Percentiles rank a stretch among this genome's conserved stretches.
Conservation (phyloP, 768 basidiomycete species). For the Russula abietina region DNA sequence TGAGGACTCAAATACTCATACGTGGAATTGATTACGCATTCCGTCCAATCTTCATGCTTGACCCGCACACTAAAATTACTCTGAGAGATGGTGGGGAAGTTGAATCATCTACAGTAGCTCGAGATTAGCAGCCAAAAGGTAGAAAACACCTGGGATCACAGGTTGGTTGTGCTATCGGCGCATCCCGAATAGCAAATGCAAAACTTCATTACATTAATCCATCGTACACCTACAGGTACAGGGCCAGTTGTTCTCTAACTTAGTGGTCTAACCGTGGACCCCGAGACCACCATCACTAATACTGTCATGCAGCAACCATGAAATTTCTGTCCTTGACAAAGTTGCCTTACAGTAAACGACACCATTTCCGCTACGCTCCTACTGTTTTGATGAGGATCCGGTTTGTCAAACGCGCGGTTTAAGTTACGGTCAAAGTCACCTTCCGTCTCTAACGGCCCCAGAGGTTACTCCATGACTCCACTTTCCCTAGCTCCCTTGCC, state of each 20-base stretch:
- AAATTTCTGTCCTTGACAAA: not conserved
- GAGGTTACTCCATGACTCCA: not conserved
- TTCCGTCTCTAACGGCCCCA: not conserved
- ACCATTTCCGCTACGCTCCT: not conserved
- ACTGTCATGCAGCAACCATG: not conserved
- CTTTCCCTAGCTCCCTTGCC: slow-evolving; percentile 1
- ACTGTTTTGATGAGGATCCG: not conserved
- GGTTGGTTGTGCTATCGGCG: not conserved
- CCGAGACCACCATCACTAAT: no score
- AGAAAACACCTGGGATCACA: not conserved
- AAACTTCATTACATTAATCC: not conserved
- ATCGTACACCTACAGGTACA: no score
- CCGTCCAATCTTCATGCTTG: not conserved
- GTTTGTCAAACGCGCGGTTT: no score
- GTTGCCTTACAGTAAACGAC: not conserved
- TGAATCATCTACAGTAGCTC: not conserved
- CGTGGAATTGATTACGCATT: not conserved
- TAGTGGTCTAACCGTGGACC: no score
- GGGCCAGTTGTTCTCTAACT: no score
- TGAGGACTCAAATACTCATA: no score
- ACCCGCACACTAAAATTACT: no score
- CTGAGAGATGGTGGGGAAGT: not conserved
- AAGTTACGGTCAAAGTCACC: no score
- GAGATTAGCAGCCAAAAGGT: not conserved
- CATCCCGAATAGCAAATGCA: not conserved